Base-by-base conservation (phyloP, 1,284 basidiomycete genomes). In the Vanrija sp. region DNA sequence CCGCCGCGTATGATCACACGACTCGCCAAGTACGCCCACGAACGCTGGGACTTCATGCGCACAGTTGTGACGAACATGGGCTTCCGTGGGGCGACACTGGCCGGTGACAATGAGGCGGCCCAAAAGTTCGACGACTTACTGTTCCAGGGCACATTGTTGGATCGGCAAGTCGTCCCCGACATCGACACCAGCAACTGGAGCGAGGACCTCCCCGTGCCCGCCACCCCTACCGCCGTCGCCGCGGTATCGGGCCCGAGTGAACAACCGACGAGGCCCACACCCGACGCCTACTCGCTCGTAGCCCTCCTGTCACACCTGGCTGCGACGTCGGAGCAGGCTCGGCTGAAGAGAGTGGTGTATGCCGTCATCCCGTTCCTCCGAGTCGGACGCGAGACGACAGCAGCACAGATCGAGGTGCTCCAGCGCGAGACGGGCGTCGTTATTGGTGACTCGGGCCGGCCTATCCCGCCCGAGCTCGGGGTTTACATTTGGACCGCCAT, bases 21-120 rank as follows among this genome's bases (percentile, higher is more conserved):
- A 4, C 51, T 77, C 18, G 24, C 72, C 20, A 22, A 48, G 18
- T 72, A 75, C 51, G 66, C 72, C 57, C 61, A 60, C 36, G 24
- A 45, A 7, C 31, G 31, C 10, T 31, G 31, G 31, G 31, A 31
- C 12, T 31, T 10, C 12, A 31, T 31, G 31, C 9, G 31, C 1
- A 31, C 31, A 12, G 5, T 14, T 1, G 10, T 31, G 10, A 55
- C 47, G 15, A 50, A 59, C 20, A 27, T 51, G 6, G 31, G 71
- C 15, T 67, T 72, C 48, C 64, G 59, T 10, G 36, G 51, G 1
- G 51, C 64, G 12, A 27, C 53, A 0, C 43, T 49, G 5, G 20
- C 48, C 4, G 31, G 27, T 5, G 48, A 59, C 41, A 38, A 44
- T 16, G 39, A 36, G 4, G 4, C 51, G 6, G 53, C 56, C 2